Evolutionary conservation across 176 grass and related monocot species (phyloP).

Genomic region (Carex littledalei): DNA sequence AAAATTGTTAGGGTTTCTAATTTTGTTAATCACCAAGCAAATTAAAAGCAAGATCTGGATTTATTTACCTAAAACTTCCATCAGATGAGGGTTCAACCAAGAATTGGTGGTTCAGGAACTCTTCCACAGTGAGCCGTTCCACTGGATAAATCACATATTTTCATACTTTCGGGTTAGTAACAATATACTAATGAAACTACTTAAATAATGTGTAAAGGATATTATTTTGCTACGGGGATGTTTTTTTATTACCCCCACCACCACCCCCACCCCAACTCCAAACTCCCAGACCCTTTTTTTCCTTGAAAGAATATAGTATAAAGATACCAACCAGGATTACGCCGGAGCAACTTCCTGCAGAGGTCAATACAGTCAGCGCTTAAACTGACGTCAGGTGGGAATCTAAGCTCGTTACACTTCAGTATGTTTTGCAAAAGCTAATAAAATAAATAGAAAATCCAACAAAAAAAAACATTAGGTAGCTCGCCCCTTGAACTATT

Average conservation of each 20-base stretch:
- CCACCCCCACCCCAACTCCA: too few species aligned
- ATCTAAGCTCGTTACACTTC: conserved; percentile 47
- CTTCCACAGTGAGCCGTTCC: conserved; percentile 89
- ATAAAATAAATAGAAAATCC: conserved; percentile 1
- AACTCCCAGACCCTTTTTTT: not conserved
- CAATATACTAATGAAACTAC: not conserved
- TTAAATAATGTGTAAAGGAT: not conserved
- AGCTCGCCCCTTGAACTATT: not conserved
- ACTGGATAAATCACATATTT: conserved; percentile 57
- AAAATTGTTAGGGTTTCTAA: conserved; percentile 23
- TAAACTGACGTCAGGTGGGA: conserved; percentile 58
- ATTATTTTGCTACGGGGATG: not conserved
- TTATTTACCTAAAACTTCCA: conserved; percentile 44
- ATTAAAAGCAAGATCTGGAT: not conserved
- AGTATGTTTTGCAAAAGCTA: conserved; percentile 86
- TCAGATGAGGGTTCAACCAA: conserved; percentile 48
- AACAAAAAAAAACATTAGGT: conserved; percentile 19
- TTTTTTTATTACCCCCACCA: not conserved
- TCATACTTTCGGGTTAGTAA: not conserved
- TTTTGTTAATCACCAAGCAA: conserved; percentile 1
- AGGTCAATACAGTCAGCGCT: conserved; percentile 74
- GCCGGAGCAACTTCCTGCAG: conserved; percentile 77
- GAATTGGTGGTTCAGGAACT: conserved; percentile 95
- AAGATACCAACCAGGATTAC: conserved; percentile 61
- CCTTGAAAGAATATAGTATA: not conserved